Conservation (phyloP, 169 alveolate species). For the Plasmodium sp. region DNA sequence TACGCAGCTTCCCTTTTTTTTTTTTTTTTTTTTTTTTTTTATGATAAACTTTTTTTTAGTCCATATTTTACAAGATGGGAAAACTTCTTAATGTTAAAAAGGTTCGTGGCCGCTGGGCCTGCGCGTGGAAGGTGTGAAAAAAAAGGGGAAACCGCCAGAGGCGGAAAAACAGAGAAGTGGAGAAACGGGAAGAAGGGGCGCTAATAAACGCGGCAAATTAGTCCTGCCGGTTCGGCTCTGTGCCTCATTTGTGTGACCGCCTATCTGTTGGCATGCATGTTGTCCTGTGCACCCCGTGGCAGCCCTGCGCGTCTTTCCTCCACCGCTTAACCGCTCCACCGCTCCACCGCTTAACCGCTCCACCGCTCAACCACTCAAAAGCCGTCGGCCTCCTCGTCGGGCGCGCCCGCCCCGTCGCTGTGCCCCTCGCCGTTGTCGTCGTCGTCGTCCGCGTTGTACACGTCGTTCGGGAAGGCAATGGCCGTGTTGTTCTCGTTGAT, state of each 20-base stretch:
- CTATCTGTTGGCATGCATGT: neutral
- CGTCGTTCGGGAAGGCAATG: conserved; percentile 68
- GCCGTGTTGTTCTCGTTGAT: conserved; percentile 62
- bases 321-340: neutral
- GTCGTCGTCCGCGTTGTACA: conserved; percentile 32
- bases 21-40: neutral
- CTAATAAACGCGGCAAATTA: too few relatives aligned
- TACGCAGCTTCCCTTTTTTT: neutral
- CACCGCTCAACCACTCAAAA: neutral
- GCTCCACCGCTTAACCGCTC: neutral
- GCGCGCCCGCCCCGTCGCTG: conserved; percentile 10
- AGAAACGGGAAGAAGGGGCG: neutral
- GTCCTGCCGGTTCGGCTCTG: neutral
- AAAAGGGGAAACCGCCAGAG: too few relatives aligned
- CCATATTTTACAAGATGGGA: neutral
- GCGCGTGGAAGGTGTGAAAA: neutral
- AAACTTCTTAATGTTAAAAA: neutral
- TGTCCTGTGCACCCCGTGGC: neutral
- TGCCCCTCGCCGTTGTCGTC: neutral
- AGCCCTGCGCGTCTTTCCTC: neutral
- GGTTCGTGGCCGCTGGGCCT: neutral
- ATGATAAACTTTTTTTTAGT: neutral
- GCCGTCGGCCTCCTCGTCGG: neutral
- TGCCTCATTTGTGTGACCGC: neutral
- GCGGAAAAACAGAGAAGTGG: neutral